These are phyloP conservation scores for Ilyonectria destructans DNA, from an alignment of 2,329 filamentous ascomycete genomes.

Conservation along the genomic window DNA sequence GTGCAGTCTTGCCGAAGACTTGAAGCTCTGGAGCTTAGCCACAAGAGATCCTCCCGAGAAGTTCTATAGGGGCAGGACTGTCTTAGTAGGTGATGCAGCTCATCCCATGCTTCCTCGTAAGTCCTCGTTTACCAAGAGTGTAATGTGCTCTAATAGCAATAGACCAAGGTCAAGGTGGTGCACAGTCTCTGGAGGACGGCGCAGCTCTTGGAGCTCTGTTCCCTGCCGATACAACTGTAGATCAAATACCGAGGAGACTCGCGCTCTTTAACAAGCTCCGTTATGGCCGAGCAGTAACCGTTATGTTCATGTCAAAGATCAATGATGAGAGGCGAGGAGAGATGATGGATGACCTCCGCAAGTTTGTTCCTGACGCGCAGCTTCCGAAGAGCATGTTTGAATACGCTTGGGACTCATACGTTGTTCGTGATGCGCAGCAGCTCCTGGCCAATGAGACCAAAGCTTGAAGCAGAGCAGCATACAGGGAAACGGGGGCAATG, in stretches of 20 bases:
- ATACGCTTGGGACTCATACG: constrained; percentile 14
- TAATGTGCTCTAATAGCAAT: too few relatives aligned
- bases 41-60: constrained; percentile 5
- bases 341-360: constrained; percentile 16
- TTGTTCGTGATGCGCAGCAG: neutral
- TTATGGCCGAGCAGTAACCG: constrained; percentile 8
- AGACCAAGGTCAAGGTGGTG: constrained; percentile 36
- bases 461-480: too few relatives aligned
- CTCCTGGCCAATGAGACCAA: too few relatives aligned
- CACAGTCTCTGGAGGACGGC: constrained; percentile 30
- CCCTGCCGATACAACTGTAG: neutral
- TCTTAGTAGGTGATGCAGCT: constrained; percentile 31
- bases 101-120: constrained; percentile 36
- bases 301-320: constrained; percentile 15
- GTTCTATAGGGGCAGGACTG: constrained; percentile 2
- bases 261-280: constrained; percentile 28
- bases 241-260: constrained; percentile 10
- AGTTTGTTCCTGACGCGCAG: constrained; percentile 6
- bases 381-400: constrained; percentile 12
- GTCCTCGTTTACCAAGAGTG: neutral
- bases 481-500: too few relatives aligned
- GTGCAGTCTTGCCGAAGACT: constrained; percentile 16
- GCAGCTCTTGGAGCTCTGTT: constrained; percentile 30
- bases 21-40: constrained; percentile 19
- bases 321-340: constrained; percentile 17